Base-by-base conservation (phyloP, 192 early-diverging fungal species). In the Pilobolus umbonatus region DNA sequence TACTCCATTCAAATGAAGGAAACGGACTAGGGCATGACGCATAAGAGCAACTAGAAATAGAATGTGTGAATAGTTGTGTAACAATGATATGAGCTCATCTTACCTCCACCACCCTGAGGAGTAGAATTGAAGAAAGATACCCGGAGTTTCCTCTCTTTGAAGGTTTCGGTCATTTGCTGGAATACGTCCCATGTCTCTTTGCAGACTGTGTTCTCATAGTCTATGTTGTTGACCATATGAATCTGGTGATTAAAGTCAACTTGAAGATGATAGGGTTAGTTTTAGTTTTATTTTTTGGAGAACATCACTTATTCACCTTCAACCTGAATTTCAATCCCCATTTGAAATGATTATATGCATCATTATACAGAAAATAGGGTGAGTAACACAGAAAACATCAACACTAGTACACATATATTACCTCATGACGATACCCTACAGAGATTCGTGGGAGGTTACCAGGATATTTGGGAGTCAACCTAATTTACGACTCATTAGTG, bases 101-200 rank as follows among this genome's bases (percentile, higher is more conserved):
- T 67, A 81, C 75, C 81, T n/a, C 90, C 90, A 38, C 90, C 90
- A 30, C 90, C 90, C 62, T 91, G 89, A 15, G 88, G 85, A 8
- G 90, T 92, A 22, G 89, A 87, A 71, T 84, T 91, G 71, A 92
- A 91, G 63, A 81, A 92, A 35, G 82, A 64, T 35, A 87, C 74
- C 38, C 69, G 73, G 25, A 89, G 64, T n/a, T 82, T 74, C 59
- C 74, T 80, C 22, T 72, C 59, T 61, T 75, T 80, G 62, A 78
- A 74, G 60, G 80, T 74, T 3, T 70, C 52, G 28, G 78, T 68
- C 30, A 90, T 74, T 55, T 72, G 61, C 28, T 67, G 74, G 35
- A 89, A 74, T 17, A 80, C 78, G 35, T 75, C 58, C 90, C 90
- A 92, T 15, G 83, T 88, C 34, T 80, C 75, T 47, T 77, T 64